Evolutionary conservation across 371 early-diverging fungal genomes (phyloP).

Genomic region (Furculomyces boomerangus): DNA sequence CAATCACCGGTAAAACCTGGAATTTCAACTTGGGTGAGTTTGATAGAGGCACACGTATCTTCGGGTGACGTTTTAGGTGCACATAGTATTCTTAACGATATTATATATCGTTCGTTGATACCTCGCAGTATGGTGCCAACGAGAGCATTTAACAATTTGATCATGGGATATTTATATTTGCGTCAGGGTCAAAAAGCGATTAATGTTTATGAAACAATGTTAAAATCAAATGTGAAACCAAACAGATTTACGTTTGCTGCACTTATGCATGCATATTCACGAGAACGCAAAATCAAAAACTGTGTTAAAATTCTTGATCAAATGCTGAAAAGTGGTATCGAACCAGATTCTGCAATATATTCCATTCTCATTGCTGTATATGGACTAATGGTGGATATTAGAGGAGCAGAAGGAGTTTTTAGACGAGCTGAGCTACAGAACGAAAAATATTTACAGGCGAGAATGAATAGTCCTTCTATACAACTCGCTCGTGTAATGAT

Average conservation of each 20-base stretch:
- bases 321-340: constrained; percentile 16
- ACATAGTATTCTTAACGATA: constrained; percentile 10
- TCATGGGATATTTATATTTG: constrained; percentile 13
- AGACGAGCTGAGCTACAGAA: background rate
- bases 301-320: constrained; percentile 21
- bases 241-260: constrained; percentile 17
- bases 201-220: constrained; percentile 14
- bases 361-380: constrained; percentile 14
- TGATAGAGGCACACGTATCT: constrained; percentile 18
- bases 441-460: background rate
- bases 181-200: constrained; percentile 14
- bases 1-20: constrained; percentile 10
- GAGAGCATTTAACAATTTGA: constrained; percentile 20
- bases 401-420: background rate
- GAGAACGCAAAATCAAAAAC: constrained; percentile 9
- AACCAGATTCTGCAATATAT: constrained; percentile 19
- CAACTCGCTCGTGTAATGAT: background rate
- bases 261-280: constrained; percentile 23
- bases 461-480: background rate
- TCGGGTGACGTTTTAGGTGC: constrained; percentile 14
- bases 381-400: background rate
- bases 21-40: constrained; percentile 10
- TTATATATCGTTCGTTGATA: constrained; percentile 10
- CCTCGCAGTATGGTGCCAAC: constrained; percentile 12
- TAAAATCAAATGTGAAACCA: constrained; percentile 12